Conservation (phyloP, 1,284 basidiomycete species). For the Takashimella koratensis region DNA sequence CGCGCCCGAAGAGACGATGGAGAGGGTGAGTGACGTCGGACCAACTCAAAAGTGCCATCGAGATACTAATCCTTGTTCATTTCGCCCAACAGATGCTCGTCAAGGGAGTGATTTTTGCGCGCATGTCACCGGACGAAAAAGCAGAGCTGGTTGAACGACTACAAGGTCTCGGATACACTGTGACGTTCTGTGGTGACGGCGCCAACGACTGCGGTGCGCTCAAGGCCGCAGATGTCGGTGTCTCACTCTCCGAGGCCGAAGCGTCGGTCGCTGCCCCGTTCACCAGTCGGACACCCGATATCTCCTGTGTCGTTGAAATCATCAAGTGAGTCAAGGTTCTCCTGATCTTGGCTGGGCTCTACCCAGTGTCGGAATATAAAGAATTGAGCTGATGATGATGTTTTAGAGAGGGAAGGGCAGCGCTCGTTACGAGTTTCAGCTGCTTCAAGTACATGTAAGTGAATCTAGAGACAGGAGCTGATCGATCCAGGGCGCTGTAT, state of each 20-base stretch:
- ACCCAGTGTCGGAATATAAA: no score
- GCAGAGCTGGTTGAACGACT: slow-evolving; percentile 96
- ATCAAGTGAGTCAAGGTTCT: no score
- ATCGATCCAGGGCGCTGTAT: slow-evolving; percentile 52
- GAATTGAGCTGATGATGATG: background rate
- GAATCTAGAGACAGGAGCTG: background rate
- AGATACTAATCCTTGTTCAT: no score
- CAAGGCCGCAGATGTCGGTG: slow-evolving; percentile 96
- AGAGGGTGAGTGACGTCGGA: no score
- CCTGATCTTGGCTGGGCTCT: slow-evolving; percentile 5
- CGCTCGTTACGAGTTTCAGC: slow-evolving; percentile 94
- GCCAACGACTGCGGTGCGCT: slow-evolving; percentile 98
- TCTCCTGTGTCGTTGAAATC: slow-evolving; percentile 92
- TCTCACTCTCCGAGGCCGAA: slow-evolving; percentile 95
- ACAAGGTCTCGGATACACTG: slow-evolving; percentile 89
- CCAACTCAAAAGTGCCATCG: no score
- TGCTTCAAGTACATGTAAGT: slow-evolving; percentile 99
- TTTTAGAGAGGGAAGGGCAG: slow-evolving; percentile 81
- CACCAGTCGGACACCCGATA: slow-evolving; percentile 89
- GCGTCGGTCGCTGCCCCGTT: slow-evolving; percentile 99
- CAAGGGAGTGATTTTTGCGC: slow-evolving; percentile 92
- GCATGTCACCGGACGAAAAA: slow-evolving; percentile 99
- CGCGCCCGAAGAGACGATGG: slow-evolving; percentile 87
- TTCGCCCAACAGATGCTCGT: no score
- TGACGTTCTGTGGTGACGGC: slow-evolving; percentile 97